These are phyloP conservation scores for Yamadazyma diddensiae DNA, from an alignment of 1,139 yeast species.

Conservation along the genomic window DNA sequence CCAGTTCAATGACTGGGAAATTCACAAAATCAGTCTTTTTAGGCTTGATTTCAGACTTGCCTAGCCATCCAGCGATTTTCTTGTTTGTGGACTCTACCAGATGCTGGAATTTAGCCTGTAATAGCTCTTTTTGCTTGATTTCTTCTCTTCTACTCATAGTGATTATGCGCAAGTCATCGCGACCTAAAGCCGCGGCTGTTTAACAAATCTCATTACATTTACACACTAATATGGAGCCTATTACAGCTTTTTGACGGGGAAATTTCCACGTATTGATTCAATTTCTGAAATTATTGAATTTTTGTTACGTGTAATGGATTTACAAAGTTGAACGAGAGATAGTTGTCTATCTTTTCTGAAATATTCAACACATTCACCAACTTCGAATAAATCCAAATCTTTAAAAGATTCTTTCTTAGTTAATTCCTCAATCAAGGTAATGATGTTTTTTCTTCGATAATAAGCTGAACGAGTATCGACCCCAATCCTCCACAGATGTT, in stretches of 20 bases:
- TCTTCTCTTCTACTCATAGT: conserved; percentile 34
- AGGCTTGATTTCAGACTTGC: conserved; percentile 6
- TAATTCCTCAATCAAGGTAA: not conserved
- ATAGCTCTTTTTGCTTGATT: conserved; percentile 45
- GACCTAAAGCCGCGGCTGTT: no score
- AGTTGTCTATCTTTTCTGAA: not conserved
- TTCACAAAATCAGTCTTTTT: conserved; percentile 25
- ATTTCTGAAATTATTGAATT: no score
- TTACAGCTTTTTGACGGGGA: no score
- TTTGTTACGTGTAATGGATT: no score
- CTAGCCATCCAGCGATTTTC: conserved; percentile 43
- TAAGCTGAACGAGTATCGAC: not conserved
- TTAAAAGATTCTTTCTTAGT: not conserved
- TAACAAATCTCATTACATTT: no score
- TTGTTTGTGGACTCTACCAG: conserved; percentile 36
- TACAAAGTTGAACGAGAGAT: no score
- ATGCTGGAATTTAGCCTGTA: conserved; percentile 48
- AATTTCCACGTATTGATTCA: no score
- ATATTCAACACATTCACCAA: not conserved
- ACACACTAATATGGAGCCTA: no score
- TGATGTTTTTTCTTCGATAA: not conserved
- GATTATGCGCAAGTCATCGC: not conserved
- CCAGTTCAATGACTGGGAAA: conserved; percentile 46
- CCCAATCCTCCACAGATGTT: not conserved
- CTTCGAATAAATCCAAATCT: not conserved